These are phyloP conservation scores for Melanogaster broomeanus DNA, from an alignment of 768 basidiomycete genomes.

Conservation along the genomic window DNA sequence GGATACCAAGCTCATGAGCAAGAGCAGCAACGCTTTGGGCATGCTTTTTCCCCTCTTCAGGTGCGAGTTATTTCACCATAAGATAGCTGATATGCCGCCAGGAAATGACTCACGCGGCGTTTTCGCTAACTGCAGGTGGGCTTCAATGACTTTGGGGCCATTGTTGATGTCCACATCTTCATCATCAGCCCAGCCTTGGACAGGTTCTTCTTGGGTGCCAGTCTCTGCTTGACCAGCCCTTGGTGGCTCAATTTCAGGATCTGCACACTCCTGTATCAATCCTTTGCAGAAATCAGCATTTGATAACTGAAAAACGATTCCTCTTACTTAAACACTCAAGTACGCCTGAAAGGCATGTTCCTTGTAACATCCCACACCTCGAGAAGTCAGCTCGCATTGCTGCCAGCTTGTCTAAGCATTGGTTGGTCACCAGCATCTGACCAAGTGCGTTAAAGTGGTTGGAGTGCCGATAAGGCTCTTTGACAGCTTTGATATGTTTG, in stretches of 20 bases:
- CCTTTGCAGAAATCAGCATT: background rate
- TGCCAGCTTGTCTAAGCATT: constrained; percentile 28
- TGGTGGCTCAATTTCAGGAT: too few relatives aligned
- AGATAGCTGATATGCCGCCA: too few relatives aligned
- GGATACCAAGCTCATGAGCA: background rate
- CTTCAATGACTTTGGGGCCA: too few relatives aligned
- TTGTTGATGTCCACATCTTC: too few relatives aligned
- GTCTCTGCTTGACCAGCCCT: too few relatives aligned
- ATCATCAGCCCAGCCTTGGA: too few relatives aligned
- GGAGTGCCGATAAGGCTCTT: constrained; percentile 33
- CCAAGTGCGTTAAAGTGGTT: constrained; percentile 18
- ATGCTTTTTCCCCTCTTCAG: too few relatives aligned
- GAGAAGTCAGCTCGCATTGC: constrained; percentile 19
- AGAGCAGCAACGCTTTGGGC: background rate
- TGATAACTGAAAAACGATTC: background rate
- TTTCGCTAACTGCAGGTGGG: too few relatives aligned
- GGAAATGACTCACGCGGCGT: too few relatives aligned
- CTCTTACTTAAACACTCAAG: too few relatives aligned
- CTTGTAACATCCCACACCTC: constrained; percentile 19
- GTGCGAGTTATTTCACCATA: too few relatives aligned
- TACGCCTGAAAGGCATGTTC: background rate
- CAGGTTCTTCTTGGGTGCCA: too few relatives aligned
- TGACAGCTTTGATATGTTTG: constrained; percentile 37
- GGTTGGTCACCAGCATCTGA: constrained; percentile 32
- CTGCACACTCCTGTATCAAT: background rate